Evolutionary conservation across 2,329 filamentous ascomycete species (phyloP).

Genomic region (Botrytis aclada): DNA sequence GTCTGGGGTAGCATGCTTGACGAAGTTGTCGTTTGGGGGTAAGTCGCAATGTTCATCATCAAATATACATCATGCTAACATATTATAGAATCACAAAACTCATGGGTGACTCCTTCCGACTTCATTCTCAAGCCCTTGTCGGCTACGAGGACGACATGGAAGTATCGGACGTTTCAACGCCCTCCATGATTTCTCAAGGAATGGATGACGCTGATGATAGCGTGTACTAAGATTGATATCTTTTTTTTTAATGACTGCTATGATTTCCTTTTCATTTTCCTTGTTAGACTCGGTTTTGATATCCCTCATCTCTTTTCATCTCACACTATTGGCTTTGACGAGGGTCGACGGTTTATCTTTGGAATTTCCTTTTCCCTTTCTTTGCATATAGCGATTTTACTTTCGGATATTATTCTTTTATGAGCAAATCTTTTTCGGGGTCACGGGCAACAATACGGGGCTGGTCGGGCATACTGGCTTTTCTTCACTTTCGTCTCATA

Average conservation of each 20-base stretch:
- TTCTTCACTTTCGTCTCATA: conserved; percentile 28
- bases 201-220: conserved; percentile 63
- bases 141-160: conserved; percentile 87
- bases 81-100: conserved; percentile 75
- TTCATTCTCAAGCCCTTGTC: conserved; percentile 90
- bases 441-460: conserved; percentile 47
- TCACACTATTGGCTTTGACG: conserved; percentile 35
- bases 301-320: conserved; percentile 35
- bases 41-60: conserved; percentile 48
- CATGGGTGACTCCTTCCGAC: conserved; percentile 97
- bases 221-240: conserved; percentile 52
- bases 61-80: conserved; percentile 44
- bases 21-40: conserved; percentile 99
- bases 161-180: conserved; percentile 64
- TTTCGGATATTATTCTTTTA: conserved; percentile 23
- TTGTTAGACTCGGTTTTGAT: conserved; percentile 34
- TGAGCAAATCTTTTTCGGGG: conserved; percentile 37
- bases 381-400: conserved; percentile 36
- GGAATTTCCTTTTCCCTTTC: conserved; percentile 30
- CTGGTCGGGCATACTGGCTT: conserved; percentile 37
- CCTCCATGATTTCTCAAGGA: conserved; percentile 69
- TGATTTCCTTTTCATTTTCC: conserved; percentile 45
- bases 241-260: conserved; percentile 35
- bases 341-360: conserved; percentile 11
- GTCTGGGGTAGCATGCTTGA: conserved; percentile 98